A percentile compares a stretch with the other conserved stretches of the same genome.
Conservation (phyloP, 495 filamentous ascomycete species). For the Clohesyomyces aquaticus region DNA sequence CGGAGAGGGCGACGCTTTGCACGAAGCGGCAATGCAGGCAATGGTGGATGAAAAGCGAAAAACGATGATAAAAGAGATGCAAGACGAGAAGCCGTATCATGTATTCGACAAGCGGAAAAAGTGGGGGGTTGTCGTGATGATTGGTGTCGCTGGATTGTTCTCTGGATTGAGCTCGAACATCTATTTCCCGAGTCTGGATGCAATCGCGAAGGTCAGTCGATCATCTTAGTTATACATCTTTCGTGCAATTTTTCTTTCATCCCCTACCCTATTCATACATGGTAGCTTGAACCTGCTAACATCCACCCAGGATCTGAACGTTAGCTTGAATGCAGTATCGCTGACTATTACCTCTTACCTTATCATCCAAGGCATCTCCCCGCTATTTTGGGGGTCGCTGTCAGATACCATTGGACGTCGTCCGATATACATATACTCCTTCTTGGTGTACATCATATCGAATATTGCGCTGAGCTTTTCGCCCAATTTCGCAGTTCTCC, state of each 20-base stretch:
- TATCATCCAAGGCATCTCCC: conserved; percentile 57
- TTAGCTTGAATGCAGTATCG: conserved; percentile 9
- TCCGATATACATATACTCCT: conserved; percentile 50
- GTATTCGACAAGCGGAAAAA: conserved; percentile 48
- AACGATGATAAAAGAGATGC: neutral
- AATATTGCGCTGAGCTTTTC: conserved; percentile 25
- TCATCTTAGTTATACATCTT: no score
- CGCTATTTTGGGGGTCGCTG: conserved; percentile 53
- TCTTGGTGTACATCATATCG: conserved; percentile 49
- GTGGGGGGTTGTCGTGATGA: conserved; percentile 47
- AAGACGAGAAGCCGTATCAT: conserved; percentile 27
- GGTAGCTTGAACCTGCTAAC: conserved; percentile 4
- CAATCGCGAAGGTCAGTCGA: conserved; percentile 13
- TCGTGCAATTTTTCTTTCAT: no score
- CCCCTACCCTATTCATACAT: no score
- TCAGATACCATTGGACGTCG: conserved; percentile 52
- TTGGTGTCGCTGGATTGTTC: conserved; percentile 50
- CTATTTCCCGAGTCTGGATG: conserved; percentile 47
- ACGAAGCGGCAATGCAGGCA: no score
- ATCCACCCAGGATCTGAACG: conserved; percentile 8
- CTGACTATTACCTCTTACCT: conserved; percentile 44
- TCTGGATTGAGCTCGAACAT: conserved; percentile 49
- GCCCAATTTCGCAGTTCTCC: conserved; percentile 13
- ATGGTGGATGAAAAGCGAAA: neutral
- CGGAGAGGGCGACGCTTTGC: neutral